Percentiles rank a stretch among this genome's conserved stretches.
Evolutionary conservation across 306 rosid species (phyloP).

Genomic region (Dalbergia cultrata): DNA sequence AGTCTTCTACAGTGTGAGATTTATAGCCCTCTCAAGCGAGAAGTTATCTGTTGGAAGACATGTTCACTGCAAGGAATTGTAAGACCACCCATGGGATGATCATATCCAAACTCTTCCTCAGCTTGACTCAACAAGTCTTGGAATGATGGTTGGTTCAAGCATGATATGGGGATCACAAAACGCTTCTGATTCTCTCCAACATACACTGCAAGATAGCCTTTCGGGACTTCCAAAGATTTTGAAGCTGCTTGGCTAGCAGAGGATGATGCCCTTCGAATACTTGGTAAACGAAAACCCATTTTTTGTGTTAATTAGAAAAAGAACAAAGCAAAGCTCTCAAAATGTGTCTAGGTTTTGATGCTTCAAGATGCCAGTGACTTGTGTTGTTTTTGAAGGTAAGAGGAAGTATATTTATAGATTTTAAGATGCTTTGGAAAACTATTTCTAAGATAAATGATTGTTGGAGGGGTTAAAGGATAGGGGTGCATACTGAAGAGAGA

Average conservation of each 20-base stretch:
- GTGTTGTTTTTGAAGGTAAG: conserved; percentile 34
- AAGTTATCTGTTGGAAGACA: conserved; percentile 20
- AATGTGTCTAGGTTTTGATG: not conserved
- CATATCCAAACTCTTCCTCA: conserved; percentile 52
- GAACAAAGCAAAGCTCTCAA: not conserved
- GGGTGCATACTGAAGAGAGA: not conserved
- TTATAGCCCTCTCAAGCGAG: conserved; percentile 25
- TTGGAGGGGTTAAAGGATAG: not conserved
- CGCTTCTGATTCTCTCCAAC: conserved; percentile 59
- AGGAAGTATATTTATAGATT: conserved; percentile 44
- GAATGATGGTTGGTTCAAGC: conserved; percentile 47
- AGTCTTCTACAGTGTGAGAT: not conserved
- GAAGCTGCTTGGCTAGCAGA: conserved; percentile 31
- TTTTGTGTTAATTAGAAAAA: not conserved
- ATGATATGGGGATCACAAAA: conserved; percentile 49
- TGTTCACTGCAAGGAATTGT: conserved; percentile 47
- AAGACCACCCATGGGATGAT: conserved; percentile 53
- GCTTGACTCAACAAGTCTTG: conserved; percentile 47
- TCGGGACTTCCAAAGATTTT: conserved; percentile 45
- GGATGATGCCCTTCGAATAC: conserved; percentile 33
- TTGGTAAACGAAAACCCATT: conserved; percentile 51
- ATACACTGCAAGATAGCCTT: conserved; percentile 61
- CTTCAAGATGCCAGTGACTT: conserved; percentile 18
- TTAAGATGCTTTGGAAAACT: not conserved
- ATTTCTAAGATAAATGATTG: not conserved